Percentiles rank a stretch among this genome's conserved stretches.
Evolutionary conservation across 257 asterid species (phyloP).

Genomic region (Solanum chaucha): DNA sequence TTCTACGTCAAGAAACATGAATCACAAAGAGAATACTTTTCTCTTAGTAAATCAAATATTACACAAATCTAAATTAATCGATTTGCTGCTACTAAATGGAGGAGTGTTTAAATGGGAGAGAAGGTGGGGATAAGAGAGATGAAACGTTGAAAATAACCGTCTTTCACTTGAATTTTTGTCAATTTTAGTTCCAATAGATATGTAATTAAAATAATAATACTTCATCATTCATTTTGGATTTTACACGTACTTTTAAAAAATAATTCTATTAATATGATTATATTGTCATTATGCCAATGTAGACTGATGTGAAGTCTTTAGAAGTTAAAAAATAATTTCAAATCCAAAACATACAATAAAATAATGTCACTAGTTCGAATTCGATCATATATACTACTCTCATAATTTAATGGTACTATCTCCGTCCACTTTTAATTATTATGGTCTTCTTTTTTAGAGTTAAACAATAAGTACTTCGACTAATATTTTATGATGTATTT

Average conservation of each 20-base stretch:
- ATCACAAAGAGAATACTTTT: background rate
- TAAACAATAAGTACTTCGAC: fast-evolving
- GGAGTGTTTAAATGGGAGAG: background rate
- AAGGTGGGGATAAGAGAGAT: background rate
- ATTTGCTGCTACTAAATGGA: background rate
- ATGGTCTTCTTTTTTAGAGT: too few species aligned
- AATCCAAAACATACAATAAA: background rate
- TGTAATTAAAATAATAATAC: too few species aligned
- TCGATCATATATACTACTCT: background rate
- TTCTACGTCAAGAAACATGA: background rate
- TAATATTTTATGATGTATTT: too few species aligned
- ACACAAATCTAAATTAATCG: background rate
- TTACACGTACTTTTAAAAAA: too few species aligned
- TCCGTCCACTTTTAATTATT: too few species aligned
- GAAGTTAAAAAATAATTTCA: background rate
- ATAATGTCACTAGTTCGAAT: background rate
- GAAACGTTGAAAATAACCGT: fast-evolving
- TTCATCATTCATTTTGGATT: background rate
- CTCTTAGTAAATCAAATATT: background rate
- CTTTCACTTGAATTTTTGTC: background rate
- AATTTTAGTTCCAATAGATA: too few species aligned
- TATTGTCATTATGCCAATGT: background rate
- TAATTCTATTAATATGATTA: background rate
- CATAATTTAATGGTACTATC: background rate
- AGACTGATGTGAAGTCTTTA: background rate